These are phyloP conservation scores for Exophiala mesophila DNA, from an alignment of 2,329 filamentous ascomycete species.

Conservation along the genomic window DNA sequence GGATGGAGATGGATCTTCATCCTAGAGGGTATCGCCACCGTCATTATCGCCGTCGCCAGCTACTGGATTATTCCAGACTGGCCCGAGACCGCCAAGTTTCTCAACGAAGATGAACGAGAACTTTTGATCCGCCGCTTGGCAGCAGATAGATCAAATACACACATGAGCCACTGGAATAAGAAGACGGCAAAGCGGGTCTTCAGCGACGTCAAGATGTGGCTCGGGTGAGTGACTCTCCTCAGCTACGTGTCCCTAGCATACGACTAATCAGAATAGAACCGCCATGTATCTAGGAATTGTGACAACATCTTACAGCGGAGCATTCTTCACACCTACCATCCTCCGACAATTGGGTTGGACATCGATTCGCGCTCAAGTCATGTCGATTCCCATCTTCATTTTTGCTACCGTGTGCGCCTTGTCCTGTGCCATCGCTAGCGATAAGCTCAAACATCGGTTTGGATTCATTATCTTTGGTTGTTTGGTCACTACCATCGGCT, in stretches of 20 bases:
- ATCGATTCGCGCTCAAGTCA: slow-evolving; percentile 31
- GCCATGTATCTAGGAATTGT: slow-evolving; percentile 33
- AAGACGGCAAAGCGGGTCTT: slow-evolving; percentile 29
- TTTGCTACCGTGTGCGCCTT: slow-evolving; percentile 30
- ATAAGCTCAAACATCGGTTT: slow-evolving; percentile 33
- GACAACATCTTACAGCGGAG: slow-evolving; percentile 32
- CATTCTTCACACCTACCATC: slow-evolving; percentile 35
- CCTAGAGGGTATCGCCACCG: slow-evolving; percentile 32
- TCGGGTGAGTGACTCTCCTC: slow-evolving; percentile 25
- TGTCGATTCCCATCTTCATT: slow-evolving; percentile 34
- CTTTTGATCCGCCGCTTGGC: slow-evolving; percentile 34
- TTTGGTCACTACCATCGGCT: slow-evolving; percentile 32
- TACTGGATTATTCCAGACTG: slow-evolving; percentile 32
- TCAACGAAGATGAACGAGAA: slow-evolving; percentile 30
- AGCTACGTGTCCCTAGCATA: too few relatives aligned
- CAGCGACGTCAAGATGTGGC: slow-evolving; percentile 33
- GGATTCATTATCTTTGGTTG: slow-evolving; percentile 35
- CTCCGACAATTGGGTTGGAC: slow-evolving; percentile 33
- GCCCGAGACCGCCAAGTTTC: slow-evolving; percentile 32
- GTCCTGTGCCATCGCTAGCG: slow-evolving; percentile 29
- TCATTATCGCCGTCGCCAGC: slow-evolving; percentile 26
- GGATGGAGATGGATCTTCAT: slow-evolving; percentile 37
- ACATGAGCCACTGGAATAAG: slow-evolving; percentile 31
- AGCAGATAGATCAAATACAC: slow-evolving; percentile 26
- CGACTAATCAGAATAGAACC: slow-evolving; percentile 20